Percentiles rank a stretch among this genome's conserved stretches.
phyloP scores from a whole-genome alignment of 2,329 filamentous ascomycete species.

The Epichloe elymi region DNA sequence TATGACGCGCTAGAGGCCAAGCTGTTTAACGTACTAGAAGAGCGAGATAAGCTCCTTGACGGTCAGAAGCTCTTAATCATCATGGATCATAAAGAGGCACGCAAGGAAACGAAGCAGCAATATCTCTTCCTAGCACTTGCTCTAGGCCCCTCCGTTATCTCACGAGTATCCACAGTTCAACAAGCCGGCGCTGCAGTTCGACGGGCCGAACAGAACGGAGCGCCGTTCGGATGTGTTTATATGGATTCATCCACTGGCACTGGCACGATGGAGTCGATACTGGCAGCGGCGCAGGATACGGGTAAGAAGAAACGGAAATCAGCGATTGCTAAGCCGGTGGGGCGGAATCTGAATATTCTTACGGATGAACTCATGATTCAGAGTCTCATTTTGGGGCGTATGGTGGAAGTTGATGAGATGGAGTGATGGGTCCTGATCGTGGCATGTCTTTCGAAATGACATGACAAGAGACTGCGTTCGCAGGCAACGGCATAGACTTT shows the following conservation, averaged over 20 bases:
- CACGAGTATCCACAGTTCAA: slow-evolving; percentile 49
- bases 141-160: slow-evolving; percentile 54
- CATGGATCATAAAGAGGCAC: slow-evolving; percentile 40
- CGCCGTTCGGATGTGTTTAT: slow-evolving; percentile 64
- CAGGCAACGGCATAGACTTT: too few relatives aligned
- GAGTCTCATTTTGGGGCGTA: slow-evolving; percentile 73
- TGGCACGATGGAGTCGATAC: slow-evolving; percentile 38
- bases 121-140: slow-evolving; percentile 73
- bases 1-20: slow-evolving; percentile 46
- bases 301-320: slow-evolving; percentile 28
- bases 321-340: slow-evolving; percentile 17
- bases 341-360: slow-evolving; percentile 50
- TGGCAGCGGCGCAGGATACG: slow-evolving; percentile 16
- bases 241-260: slow-evolving; percentile 52
- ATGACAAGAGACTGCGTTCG: too few relatives aligned
- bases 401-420: slow-evolving; percentile 51
- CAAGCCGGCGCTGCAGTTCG: slow-evolving; percentile 49
- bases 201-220: slow-evolving; percentile 31
- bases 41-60: slow-evolving; percentile 49
- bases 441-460: background rate
- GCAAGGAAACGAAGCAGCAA: slow-evolving; percentile 50
- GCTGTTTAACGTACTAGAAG: slow-evolving; percentile 42
- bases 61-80: slow-evolving; percentile 60
- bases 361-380: slow-evolving; percentile 83
- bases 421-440: background rate